These are phyloP conservation scores for Lasiodiplodia hormozganensis DNA, from an alignment of 2,329 filamentous ascomycete genomes.

Conservation along the genomic window DNA sequence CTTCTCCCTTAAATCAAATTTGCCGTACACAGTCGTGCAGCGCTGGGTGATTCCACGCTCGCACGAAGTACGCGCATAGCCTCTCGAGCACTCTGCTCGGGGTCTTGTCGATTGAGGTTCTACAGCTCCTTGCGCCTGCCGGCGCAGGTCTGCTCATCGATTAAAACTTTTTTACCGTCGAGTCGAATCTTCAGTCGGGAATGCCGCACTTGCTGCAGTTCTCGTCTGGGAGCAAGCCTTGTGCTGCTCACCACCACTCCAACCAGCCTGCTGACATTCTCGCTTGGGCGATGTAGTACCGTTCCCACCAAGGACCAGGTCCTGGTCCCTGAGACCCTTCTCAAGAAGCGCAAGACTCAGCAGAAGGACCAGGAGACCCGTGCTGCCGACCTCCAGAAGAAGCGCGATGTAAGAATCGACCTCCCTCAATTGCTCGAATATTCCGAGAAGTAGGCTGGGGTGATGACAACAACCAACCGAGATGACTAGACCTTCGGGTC, in stretches of 20 bases:
- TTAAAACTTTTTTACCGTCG: conserved; percentile 73
- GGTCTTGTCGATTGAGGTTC: conserved; percentile 80
- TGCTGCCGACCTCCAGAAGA: conserved; percentile 79
- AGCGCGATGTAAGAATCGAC: conserved; percentile 78
- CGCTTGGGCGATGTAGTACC: conserved; percentile 64
- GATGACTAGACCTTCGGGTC: conserved; percentile 91
- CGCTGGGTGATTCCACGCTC: conserved; percentile 23
- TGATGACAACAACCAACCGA: conserved; percentile 89
- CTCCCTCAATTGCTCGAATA: not conserved
- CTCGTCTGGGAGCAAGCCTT: conserved; percentile 77
- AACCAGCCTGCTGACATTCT: conserved; percentile 60
- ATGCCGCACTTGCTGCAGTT: conserved; percentile 94
- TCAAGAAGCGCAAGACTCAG: conserved; percentile 99
- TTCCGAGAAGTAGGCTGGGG: conserved; percentile 49
- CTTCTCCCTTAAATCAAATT: conserved; percentile 77
- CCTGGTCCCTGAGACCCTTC: conserved; percentile 97
- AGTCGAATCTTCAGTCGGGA: conserved; percentile 84
- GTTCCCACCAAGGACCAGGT: conserved; percentile 95
- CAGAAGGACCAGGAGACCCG: conserved; percentile 97
- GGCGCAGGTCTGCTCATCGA: conserved; percentile 67
- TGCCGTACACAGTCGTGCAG: conserved; percentile 40
- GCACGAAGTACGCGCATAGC: conserved; percentile 51
- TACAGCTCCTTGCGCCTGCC: conserved; percentile 35
- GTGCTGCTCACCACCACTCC: conserved; percentile 61
- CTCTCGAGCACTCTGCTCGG: conserved; percentile 61